Evolutionary conservation across 2,329 filamentous ascomycete genomes (phyloP).

Genomic region (Fusarium multiceps): DNA sequence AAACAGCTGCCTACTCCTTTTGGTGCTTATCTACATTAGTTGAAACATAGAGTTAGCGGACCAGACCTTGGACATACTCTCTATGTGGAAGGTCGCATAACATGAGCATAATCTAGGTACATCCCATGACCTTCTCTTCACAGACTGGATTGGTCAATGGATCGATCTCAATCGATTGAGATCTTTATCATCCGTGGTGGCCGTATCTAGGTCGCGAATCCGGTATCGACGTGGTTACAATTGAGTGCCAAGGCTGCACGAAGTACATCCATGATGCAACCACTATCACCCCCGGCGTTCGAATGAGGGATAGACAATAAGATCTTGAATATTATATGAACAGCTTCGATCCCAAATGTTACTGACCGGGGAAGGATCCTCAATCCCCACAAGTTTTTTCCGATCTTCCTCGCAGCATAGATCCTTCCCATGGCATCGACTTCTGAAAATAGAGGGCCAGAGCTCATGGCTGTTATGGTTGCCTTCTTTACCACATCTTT

Average conservation of each 20-base stretch:
- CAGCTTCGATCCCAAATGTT: neutral
- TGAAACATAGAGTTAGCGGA: neutral
- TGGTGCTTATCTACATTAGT: neutral
- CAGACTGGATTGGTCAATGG: neutral
- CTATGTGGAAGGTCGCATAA: neutral
- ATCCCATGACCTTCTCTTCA: neutral
- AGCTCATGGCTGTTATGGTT: constrained; percentile 48
- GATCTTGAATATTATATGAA: neutral
- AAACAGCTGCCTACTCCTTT: neutral
- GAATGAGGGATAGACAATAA: neutral
- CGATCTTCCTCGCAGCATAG: neutral
- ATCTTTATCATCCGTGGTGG: neutral
- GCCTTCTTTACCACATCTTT: constrained; percentile 42
- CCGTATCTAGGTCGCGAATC: neutral
- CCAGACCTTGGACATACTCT: neutral
- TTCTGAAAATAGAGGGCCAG: constrained; percentile 46
- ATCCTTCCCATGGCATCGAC: constrained; percentile 2
- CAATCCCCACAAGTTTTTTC: neutral
- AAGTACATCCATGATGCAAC: neutral
- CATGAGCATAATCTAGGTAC: too few relatives aligned
- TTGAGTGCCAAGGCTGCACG: too few relatives aligned
- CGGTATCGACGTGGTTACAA: neutral
- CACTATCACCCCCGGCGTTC: neutral
- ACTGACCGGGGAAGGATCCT: neutral
- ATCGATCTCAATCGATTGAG: neutral